Evolutionary conservation across 2,329 filamentous ascomycete genomes (phyloP).

Genomic region (Cytospora leucostoma): DNA sequence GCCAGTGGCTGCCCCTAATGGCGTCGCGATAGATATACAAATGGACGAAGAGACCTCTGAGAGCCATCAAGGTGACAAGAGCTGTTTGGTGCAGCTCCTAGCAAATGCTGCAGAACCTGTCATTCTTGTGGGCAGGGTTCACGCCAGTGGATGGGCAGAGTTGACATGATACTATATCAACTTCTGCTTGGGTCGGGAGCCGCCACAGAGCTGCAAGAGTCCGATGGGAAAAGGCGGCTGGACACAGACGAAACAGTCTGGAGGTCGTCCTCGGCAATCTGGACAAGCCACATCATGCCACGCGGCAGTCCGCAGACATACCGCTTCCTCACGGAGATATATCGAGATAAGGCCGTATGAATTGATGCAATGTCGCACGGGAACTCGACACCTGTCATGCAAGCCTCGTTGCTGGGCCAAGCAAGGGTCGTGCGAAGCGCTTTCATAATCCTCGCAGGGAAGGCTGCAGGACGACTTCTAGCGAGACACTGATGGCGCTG

Average conservation of each 20-base stretch:
- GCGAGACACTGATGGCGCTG: conserved; percentile 24
- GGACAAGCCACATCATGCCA: conserved; percentile 3
- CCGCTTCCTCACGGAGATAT: conserved; percentile 6
- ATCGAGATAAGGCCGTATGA: conserved; percentile 33
- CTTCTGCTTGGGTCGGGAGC: neutral
- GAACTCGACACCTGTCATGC: conserved; percentile 31
- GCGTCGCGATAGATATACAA: conserved; percentile 55
- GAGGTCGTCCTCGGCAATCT: conserved; percentile 12
- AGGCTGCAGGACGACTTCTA: conserved; percentile 23
- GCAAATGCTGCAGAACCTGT: neutral
- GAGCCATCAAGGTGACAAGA: neutral
- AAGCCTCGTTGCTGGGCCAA: conserved; percentile 26
- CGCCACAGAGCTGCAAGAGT: neutral
- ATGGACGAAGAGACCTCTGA: neutral
- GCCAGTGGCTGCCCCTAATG: conserved; percentile 50
- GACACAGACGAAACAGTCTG: neutral
- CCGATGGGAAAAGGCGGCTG: neutral
- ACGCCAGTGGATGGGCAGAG: neutral
- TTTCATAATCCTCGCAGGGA: conserved; percentile 22
- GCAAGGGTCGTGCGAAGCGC: conserved; percentile 1
- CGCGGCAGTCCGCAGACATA: conserved; percentile 12
- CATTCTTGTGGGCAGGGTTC: too few relatives aligned
- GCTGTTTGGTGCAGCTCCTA: neutral
- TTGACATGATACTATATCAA: neutral
- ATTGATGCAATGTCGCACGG: conserved; percentile 5